Evolutionary conservation across 129 eudicot genomes (phyloP), one percentile per base, ranked within the genome.

Genomic region (carrot (Daucus carota)): DNA sequence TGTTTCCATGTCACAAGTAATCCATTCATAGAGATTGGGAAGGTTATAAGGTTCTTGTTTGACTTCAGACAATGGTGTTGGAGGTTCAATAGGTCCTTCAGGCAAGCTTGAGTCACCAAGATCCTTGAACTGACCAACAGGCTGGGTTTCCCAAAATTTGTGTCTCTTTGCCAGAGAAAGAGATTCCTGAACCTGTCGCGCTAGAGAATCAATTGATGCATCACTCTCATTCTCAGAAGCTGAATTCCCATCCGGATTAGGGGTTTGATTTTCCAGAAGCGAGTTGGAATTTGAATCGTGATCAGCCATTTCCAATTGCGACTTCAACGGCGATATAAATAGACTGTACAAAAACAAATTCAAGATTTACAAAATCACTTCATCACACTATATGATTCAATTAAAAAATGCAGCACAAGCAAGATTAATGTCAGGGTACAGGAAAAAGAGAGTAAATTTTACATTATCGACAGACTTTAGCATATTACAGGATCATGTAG

Each of bases 71-170:
- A 88, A 75, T 0, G 89, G 82, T 0, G 89, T 78, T 1, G 89
- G 84, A 63, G 86, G 77, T 75, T 88, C 92, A 80, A 88, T 88
- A 3, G 89, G 86, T 4, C 89, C 92, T 80, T 88, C 92, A 5
- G 87, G 80, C 66, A 85, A 81, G 81, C 79, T 85, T 17, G 70
- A 54, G 60, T 88, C 89, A 3, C 78, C 80, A 3, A 85, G 70
- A 73, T 88, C 92, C 79, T 85, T 88, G 76, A 83, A 88, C 81
- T 88, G 92, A 20, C 89, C 92, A 76, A 88, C 89, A 32, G 92
- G 92, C 28, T 88, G 92, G 3, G 92, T 88, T 81, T 88, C 92
- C 92, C 92, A 85, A 77, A 88, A 88, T 77, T 82, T 87, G 76
- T 87, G 92, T 36, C 80, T 76, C 46, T 83, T 86, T 44, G 86